phyloP scores from a whole-genome alignment of 2,329 filamentous ascomycete genomes.

The Botrytis fragariae region DNA sequence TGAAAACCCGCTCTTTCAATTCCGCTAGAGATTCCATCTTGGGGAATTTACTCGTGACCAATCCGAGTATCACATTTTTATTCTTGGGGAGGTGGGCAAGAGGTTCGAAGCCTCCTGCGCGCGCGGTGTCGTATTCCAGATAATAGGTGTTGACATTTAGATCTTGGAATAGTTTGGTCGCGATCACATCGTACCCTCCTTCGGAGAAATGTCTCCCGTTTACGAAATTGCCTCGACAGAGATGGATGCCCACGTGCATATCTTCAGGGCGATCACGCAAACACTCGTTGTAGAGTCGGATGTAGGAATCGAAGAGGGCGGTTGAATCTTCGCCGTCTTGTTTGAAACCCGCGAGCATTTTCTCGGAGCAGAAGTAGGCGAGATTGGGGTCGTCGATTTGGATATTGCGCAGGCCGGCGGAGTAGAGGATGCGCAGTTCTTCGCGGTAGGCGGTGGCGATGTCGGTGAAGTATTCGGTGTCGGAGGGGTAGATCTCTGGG shows the following conservation, averaged over 20 bases:
- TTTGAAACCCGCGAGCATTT: conserved; percentile 69
- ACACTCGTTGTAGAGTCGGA: conserved; percentile 72
- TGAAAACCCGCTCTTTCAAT: conserved; percentile 56
- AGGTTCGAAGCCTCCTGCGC: conserved; percentile 65
- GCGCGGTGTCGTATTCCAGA: conserved; percentile 65
- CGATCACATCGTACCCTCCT: conserved; percentile 65
- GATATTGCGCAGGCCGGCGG: conserved; percentile 51
- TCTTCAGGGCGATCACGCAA: conserved; percentile 62
- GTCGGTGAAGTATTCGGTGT: conserved; percentile 53
- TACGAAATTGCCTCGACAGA: conserved; percentile 69
- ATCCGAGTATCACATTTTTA: conserved; percentile 63
- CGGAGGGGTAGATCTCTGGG: conserved; percentile 49
- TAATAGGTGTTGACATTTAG: conserved; percentile 66
- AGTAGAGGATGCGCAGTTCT: conserved; percentile 52
- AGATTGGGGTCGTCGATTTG: conserved; percentile 58
- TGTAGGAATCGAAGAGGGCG: conserved; percentile 71
- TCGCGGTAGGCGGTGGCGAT: conserved; percentile 52
- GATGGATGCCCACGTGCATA: conserved; percentile 73
- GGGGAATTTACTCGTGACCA: conserved; percentile 62
- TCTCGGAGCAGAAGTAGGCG: conserved; percentile 70
- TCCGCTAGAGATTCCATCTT: conserved; percentile 50
- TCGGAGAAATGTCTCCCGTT: conserved; percentile 64
- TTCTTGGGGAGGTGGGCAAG: conserved; percentile 57
- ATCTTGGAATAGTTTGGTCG: conserved; percentile 62
- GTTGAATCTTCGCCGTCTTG: conserved; percentile 67